Evolutionary conservation across 176 grass and related monocot species (phyloP).

Genomic region (Musa schizocarpa): DNA sequence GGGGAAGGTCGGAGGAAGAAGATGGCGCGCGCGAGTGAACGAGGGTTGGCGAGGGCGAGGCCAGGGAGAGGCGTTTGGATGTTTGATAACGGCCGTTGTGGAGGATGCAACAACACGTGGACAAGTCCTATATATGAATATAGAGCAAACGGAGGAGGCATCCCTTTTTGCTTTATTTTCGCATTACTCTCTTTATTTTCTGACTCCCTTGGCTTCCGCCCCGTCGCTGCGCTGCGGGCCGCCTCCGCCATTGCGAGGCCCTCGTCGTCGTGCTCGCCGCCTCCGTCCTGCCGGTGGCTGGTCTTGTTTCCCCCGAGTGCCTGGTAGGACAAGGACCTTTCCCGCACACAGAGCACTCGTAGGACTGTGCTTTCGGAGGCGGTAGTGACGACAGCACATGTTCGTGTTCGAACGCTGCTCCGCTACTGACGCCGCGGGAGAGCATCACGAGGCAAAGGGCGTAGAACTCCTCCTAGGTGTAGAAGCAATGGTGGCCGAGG

Average conservation of each 20-base stretch:
- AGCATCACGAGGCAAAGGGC: constrained; percentile 15
- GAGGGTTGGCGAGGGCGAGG: neutral
- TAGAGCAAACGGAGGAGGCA: too few relatives aligned
- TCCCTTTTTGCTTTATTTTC: too few relatives aligned
- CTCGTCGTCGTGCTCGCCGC: constrained; percentile 4
- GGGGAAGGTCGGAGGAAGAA: neutral
- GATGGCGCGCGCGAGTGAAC: neutral
- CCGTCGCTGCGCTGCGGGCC: too few relatives aligned
- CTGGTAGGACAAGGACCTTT: constrained; percentile 13
- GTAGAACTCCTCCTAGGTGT: neutral
- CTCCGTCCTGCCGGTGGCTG: constrained; percentile 18
- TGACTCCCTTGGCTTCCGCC: too few relatives aligned
- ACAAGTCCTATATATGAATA: neutral
- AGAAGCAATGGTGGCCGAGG: neutral
- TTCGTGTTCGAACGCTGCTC: neutral
- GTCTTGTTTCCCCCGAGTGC: constrained; percentile 20
- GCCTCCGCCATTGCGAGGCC: neutral
- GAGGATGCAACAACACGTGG: neutral
- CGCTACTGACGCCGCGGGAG: neutral
- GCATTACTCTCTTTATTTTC: too few relatives aligned
- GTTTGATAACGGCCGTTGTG: neutral
- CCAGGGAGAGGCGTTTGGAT: neutral
- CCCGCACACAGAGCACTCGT: constrained; percentile 12
- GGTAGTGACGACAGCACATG: neutral
- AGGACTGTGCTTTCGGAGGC: neutral